These are phyloP conservation scores for Panicum miliaceum DNA, from an alignment of 176 grass and related monocot genomes.

Conservation along the genomic window DNA sequence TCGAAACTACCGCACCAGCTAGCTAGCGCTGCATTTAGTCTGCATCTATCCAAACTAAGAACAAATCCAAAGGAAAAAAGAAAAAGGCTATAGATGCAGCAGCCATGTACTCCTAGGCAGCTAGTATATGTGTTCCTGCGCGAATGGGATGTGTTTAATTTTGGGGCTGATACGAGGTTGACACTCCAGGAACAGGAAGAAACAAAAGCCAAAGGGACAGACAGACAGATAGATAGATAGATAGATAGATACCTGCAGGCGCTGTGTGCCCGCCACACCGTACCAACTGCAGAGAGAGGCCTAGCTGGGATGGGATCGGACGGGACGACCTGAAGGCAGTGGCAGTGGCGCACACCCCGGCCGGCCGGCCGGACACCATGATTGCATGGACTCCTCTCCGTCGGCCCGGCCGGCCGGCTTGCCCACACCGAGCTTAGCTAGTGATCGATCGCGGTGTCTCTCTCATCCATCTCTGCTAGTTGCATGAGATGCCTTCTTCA, in stretches of 20 bases:
- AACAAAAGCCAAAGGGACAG: neutral
- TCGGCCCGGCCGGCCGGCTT: neutral
- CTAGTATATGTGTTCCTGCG: neutral
- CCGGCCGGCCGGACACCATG: neutral
- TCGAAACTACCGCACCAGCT: no score
- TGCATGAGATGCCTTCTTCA: no score
- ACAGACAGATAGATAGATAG: no score
- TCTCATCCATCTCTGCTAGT: no score
- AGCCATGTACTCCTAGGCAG: no score
- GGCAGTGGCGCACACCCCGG: conserved; percentile 31
- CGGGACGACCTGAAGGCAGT: conserved; percentile 44
- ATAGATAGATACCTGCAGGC: neutral
- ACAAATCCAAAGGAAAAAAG: neutral
- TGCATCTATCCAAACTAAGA: neutral
- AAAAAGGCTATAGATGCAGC: no score
- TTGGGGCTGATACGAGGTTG: conserved; percentile 24
- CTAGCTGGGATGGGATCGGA: neutral
- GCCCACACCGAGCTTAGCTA: no score
- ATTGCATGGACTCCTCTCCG: neutral
- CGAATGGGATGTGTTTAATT: neutral
- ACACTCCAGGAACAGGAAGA: neutral
- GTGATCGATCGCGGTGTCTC: no score
- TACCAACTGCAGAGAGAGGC: neutral
- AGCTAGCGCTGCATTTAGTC: no score
- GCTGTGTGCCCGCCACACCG: conserved; percentile 15